These are phyloP conservation scores for Vitis rupestris DNA, from an alignment of 164 flowering plant genomes.

Conservation along the genomic window DNA sequence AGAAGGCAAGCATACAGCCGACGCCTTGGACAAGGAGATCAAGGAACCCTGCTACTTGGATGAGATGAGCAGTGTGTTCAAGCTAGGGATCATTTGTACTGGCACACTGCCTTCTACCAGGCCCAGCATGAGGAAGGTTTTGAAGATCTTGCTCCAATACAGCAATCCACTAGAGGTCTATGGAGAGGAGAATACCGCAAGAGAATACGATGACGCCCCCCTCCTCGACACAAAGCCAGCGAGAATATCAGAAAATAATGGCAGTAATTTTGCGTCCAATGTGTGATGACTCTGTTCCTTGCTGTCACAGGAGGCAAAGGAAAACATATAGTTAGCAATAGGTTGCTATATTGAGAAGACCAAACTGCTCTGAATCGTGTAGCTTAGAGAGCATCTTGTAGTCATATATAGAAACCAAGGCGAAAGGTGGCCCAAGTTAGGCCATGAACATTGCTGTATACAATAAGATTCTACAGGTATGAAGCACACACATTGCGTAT, in stretches of 20 bases:
- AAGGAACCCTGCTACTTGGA: constrained; percentile 39
- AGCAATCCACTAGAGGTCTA: background rate
- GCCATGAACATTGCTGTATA: no score
- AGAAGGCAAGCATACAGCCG: constrained; percentile 28
- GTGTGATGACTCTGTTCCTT: background rate
- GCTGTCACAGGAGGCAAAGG: no score
- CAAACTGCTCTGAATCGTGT: no score
- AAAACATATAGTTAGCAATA: no score
- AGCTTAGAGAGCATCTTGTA: no score
- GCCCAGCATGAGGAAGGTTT: constrained; percentile 66
- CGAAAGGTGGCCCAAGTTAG: no score
- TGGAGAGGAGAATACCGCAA: constrained; percentile 13
- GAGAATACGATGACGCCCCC: constrained; percentile 39
- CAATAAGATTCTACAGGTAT: no score
- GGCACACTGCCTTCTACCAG: constrained; percentile 40
- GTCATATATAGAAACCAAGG: no score
- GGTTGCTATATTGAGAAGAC: no score
- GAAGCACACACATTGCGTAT: no score
- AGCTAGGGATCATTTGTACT: constrained; percentile 61
- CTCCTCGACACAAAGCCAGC: constrained; percentile 29
- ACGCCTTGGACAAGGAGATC: constrained; percentile 53
- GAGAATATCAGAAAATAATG: background rate
- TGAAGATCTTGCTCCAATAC: constrained; percentile 39
- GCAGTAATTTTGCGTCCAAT: background rate
- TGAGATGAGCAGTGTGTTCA: constrained; percentile 52